Evolutionary conservation across 495 filamentous ascomycete genomes (phyloP).

Genomic region (Bombardia bombarda): DNA sequence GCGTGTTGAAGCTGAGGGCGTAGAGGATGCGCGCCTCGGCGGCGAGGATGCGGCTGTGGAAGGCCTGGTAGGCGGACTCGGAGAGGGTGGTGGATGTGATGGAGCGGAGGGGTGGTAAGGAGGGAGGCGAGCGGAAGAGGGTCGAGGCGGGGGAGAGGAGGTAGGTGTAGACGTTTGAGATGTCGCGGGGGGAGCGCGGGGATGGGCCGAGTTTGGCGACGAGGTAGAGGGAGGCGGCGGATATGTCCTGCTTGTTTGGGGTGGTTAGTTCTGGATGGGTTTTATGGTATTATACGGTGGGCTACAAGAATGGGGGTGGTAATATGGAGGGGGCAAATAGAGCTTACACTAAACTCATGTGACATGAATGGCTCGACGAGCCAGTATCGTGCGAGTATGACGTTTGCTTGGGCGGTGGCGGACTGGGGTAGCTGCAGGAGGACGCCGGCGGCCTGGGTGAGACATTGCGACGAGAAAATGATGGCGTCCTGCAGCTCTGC

Average conservation of each 20-base stretch:
- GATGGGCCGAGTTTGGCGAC: conserved; percentile 74
- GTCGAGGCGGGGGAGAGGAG: conserved; percentile 62
- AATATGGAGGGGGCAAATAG: background rate
- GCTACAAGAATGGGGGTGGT: background rate
- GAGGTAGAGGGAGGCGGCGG: conserved; percentile 75
- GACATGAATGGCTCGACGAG: conserved; percentile 42
- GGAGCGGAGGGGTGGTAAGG: conserved; percentile 27
- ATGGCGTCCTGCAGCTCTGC: conserved; percentile 68
- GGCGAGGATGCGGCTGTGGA: conserved; percentile 53
- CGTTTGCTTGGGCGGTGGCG: conserved; percentile 77
- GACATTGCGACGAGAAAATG: conserved; percentile 57
- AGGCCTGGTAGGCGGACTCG: conserved; percentile 58
- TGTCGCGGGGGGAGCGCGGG: conserved; percentile 66
- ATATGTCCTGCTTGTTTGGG: conserved; percentile 53
- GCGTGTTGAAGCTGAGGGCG: conserved; percentile 70
- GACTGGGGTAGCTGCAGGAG: conserved; percentile 83
- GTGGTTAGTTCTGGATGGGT: conserved; percentile 6
- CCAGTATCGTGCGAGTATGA: conserved; percentile 87
- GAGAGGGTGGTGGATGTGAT: conserved; percentile 63
- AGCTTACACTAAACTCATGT: conserved; percentile 40
- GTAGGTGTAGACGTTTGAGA: conserved; percentile 78
- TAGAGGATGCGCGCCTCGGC: conserved; percentile 70
- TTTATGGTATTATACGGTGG: too few species aligned
- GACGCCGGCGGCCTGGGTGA: conserved; percentile 84
- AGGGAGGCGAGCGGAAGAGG: conserved; percentile 41